Conservation (phyloP, 371 early-diverging fungal species). For the Rhizopus delemar region DNA sequence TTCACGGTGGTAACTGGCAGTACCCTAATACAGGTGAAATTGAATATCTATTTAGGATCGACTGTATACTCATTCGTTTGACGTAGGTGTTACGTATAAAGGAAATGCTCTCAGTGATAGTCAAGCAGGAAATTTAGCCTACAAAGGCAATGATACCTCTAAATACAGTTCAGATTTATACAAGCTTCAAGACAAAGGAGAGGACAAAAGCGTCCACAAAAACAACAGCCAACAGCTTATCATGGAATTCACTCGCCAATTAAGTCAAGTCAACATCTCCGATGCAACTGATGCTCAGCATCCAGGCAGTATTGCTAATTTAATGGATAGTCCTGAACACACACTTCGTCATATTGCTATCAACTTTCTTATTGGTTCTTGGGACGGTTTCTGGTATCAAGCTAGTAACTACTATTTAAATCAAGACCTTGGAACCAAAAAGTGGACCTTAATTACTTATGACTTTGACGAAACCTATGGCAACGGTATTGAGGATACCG, state of each 20-base stretch:
- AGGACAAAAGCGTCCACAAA: conserved; percentile 22
- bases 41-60: no score
- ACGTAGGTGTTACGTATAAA: conserved; percentile 39
- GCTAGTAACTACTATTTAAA: conserved; percentile 58
- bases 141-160: conserved; percentile 40
- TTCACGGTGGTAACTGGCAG: conserved; percentile 37
- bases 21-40: conserved; percentile 31
- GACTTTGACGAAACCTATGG: conserved; percentile 63
- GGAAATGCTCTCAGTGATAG: conserved; percentile 36
- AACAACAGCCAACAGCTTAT: conserved; percentile 26
- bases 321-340: conserved; percentile 39
- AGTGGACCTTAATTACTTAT: conserved; percentile 56
- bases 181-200: conserved; percentile 42
- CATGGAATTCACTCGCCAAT: conserved; percentile 31
- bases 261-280: conserved; percentile 32
- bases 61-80: conserved; percentile 9
- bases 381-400: conserved; percentile 56
- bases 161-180: conserved; percentile 42
- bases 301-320: conserved; percentile 37
- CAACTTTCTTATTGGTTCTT: conserved; percentile 52
- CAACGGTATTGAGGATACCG: conserved; percentile 35
- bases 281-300: conserved; percentile 41
- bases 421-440: conserved; percentile 42
- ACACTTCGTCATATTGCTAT: conserved; percentile 48
- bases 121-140: conserved; percentile 38